Percentiles rank a stretch among this genome's conserved stretches.
These are phyloP conservation scores for Pichia thaimueangensis DNA, from an alignment of 805 yeast genomes.

Conservation along the genomic window DNA sequence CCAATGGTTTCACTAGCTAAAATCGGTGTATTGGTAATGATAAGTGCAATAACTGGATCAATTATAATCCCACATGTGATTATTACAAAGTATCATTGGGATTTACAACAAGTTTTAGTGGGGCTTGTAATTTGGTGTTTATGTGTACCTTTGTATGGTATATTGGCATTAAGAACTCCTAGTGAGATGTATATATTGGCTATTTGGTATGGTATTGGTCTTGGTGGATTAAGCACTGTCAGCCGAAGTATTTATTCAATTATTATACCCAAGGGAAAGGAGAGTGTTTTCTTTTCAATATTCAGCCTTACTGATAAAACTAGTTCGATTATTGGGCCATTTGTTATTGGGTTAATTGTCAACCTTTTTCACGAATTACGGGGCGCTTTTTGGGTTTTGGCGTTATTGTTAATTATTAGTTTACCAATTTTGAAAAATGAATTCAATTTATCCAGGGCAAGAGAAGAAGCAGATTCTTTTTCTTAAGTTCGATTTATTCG, in stretches of 20 bases:
- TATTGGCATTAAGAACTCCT: slow-evolving; percentile 56
- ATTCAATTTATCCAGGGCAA: slow-evolving; percentile 37
- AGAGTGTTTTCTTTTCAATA: slow-evolving; percentile 67
- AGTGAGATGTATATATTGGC: slow-evolving; percentile 66
- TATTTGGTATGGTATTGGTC: slow-evolving; percentile 66
- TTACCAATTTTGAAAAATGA: slow-evolving; percentile 46
- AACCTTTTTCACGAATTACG: slow-evolving; percentile 70
- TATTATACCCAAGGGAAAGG: slow-evolving; percentile 69
- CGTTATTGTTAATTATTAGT: slow-evolving; percentile 46
- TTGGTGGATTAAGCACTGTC: slow-evolving; percentile 68
- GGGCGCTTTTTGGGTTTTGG: slow-evolving; percentile 61
- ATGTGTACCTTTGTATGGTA: slow-evolving; percentile 65
- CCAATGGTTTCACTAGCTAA: slow-evolving; percentile 56
- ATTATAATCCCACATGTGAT: slow-evolving; percentile 43
- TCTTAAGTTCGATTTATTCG: neutral
- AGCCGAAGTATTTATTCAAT: slow-evolving; percentile 63
- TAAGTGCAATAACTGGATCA: slow-evolving; percentile 66
- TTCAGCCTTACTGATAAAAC: slow-evolving; percentile 79
- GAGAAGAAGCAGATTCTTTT: slow-evolving; percentile 3
- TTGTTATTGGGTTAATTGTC: slow-evolving; percentile 63
- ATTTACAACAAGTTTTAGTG: slow-evolving; percentile 45
- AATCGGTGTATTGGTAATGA: slow-evolving; percentile 59
- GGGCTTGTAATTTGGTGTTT: slow-evolving; percentile 54
- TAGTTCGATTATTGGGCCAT: slow-evolving; percentile 67
- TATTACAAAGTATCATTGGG: slow-evolving; percentile 32